Conservation (phyloP, 768 basidiomycete species). For the Termitomyces sp. region DNA sequence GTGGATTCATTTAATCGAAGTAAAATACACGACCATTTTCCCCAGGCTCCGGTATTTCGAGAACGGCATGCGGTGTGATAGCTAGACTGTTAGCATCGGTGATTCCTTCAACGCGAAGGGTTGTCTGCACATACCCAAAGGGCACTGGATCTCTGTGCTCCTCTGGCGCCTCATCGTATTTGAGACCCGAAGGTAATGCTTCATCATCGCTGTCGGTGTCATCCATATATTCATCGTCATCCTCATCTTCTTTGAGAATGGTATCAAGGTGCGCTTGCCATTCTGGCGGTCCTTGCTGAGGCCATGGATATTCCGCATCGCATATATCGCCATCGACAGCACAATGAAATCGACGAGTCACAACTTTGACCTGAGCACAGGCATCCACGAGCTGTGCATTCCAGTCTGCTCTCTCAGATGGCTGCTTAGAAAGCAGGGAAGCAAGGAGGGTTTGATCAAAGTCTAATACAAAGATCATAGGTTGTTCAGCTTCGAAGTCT, state of each 20-base stretch:
- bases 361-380: background rate
- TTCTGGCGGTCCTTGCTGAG: background rate
- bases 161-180: conserved; percentile 6
- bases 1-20: background rate
- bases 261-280: conserved; percentile 2
- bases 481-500: background rate
- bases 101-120: background rate
- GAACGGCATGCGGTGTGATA: conserved; percentile 3
- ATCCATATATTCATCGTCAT: background rate
- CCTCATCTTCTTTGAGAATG: background rate
- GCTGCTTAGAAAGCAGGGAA: background rate
- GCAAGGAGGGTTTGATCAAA: conserved; percentile 3
- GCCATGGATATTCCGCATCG: conserved; percentile 3
- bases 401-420: background rate
- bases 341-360: background rate
- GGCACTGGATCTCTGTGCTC: background rate
- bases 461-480: conserved; percentile 1
- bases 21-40: conserved; percentile 5
- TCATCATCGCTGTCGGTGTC: background rate
- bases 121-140: background rate
- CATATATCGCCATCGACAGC: background rate
- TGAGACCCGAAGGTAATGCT: background rate
- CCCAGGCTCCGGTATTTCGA: background rate
- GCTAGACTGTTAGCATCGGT: background rate
- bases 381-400: background rate